Evolutionary conservation across 345 rosid genomes (phyloP), one percentile per base, ranked within the genome.

Genomic region (Ricinus communis): DNA sequence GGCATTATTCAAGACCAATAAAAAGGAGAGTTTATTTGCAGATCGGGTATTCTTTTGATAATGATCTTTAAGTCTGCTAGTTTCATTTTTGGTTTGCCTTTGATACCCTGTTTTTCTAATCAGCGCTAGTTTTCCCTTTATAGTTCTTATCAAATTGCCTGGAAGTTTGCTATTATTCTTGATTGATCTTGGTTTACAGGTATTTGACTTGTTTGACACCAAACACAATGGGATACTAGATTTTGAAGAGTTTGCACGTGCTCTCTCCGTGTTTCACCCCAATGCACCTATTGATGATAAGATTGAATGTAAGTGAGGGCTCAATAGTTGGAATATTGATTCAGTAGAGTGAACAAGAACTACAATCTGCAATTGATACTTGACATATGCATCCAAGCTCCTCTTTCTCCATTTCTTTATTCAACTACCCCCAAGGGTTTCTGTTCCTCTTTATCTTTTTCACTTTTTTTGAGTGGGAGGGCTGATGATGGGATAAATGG

Each of bases 191-290:
- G 16, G 60, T 47, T 47, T 55, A 38, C 27, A 76, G 75, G 79
- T 76, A n/a, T 76, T 76, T 76, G 79, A 76, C 51, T 76, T 76
- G 61, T 76, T 76, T 65, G 79, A 76, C 64, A 70, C 70, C 16
- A 76, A 76, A 52, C 74, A 76, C 65, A 76, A 76, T 50, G 79
- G 79, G 22, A 58, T 76, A 14, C 71, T 76, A 47, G 79, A 49
- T 65, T 76, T 76, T 56, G 79, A 70, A 36, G 79, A 70, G 71
- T 76, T 76, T 65, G 79, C 79, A 19, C 74, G 66, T 9, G 75
- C 79, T 28, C 74, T 76, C 53, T 76, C 75, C 1, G 79, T 76
- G 22, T 76, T 76, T 43, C 79, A 76, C 41, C 79, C 79, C 11
- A 76, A 51, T 70, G 75, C 79, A 13, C 75, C 79, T 19, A 65